Evolutionary conservation across 192 early-diverging fungal genomes (phyloP), one percentile per base, ranked within the genome.

Genomic region (Phycomyces nitens): DNA sequence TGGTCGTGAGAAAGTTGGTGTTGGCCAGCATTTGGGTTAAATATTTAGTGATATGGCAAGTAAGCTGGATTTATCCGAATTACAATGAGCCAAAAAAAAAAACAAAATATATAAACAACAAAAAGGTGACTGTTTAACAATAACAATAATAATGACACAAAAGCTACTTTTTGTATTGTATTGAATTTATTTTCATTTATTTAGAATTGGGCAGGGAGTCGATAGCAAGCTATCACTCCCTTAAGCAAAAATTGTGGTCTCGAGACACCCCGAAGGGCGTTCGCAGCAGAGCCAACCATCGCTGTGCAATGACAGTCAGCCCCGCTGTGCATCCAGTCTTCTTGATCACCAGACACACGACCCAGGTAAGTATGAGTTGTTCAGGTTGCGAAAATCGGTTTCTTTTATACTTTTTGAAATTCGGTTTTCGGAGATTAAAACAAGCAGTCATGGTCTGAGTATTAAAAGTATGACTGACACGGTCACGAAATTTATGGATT

Each of bases 331-430:
- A 27, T 50, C 55, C 54, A 24, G 64, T 27, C 21, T 65, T 57
- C 41, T 21, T 22, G 64, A 65, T 65, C 53, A 65, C 64, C 64
- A 57, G 55, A 43, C 23, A 29, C 64, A 65, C 64, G 64, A 65
- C 64, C 64, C 64, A 65, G 64, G 64, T 65, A 65, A 65, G 64
- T 65, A 65, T 65, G 64, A 65, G 64, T 65, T 65, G 64, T 53
- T 55, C 42, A 11, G 9, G 26, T 47, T 53, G 64, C 54, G n/a
- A 63, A 54, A 54, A 41, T 12, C 20, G 3, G 5, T 2, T 38
- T 22, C 40, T 24, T 63, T 63, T 63, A 63, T 63, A 63, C 38
- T 54, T 63, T 63, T 63, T 54, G 21, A 23, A 54, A 43, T n/a
- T 15, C n/a, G 10, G 29, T 34, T 2, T 34, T 34, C 29, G 29